Evolutionary conservation across 1,284 basidiomycete genomes (phyloP).

Genomic region (Apiotrichum porosum): DNA sequence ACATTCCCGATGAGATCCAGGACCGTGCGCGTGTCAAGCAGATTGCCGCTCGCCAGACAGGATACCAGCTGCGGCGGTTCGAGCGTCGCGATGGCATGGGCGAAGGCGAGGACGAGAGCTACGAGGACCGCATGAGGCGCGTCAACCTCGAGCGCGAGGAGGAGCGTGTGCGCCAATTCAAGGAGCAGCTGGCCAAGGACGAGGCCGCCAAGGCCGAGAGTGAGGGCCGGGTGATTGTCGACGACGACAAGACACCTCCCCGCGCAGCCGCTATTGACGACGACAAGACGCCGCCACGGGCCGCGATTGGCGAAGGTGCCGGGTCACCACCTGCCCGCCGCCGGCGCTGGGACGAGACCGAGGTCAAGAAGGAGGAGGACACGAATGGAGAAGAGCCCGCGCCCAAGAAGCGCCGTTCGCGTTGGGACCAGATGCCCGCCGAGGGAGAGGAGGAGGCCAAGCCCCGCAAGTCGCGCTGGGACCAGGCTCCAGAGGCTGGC

Average conservation of each 20-base stretch:
- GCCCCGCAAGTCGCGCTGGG: constrained; percentile 64
- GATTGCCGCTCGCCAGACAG: constrained; percentile 87
- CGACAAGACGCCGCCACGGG: constrained; percentile 35
- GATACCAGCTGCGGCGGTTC: constrained; percentile 93
- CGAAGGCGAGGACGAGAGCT: constrained; percentile 68
- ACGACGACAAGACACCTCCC: constrained; percentile 73
- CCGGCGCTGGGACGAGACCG: constrained; percentile 63
- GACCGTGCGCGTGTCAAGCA: constrained; percentile 88
- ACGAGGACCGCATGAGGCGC: constrained; percentile 89
- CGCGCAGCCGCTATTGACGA: constrained; percentile 49
- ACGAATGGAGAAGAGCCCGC: constrained; percentile 55
- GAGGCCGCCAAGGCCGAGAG: constrained; percentile 57
- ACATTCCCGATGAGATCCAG: constrained; percentile 86
- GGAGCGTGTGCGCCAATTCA: constrained; percentile 71
- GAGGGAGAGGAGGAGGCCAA: constrained; percentile 56
- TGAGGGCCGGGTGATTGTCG: constrained; percentile 55
- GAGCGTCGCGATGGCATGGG: constrained; percentile 56
- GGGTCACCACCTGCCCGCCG: constrained; percentile 59
- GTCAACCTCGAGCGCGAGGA: constrained; percentile 92
- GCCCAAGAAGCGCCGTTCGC: constrained; percentile 85
- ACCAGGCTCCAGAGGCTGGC: constrained; percentile 45
- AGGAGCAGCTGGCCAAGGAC: constrained; percentile 75
- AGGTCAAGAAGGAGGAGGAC: constrained; percentile 44
- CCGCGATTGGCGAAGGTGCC: constrained; percentile 22
- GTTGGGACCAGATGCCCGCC: constrained; percentile 86